Percentiles rank a stretch among this genome's conserved stretches.
These are phyloP conservation scores for Babesia bigemina DNA, from an alignment of 169 alveolate genomes.

Conservation along the genomic window DNA sequence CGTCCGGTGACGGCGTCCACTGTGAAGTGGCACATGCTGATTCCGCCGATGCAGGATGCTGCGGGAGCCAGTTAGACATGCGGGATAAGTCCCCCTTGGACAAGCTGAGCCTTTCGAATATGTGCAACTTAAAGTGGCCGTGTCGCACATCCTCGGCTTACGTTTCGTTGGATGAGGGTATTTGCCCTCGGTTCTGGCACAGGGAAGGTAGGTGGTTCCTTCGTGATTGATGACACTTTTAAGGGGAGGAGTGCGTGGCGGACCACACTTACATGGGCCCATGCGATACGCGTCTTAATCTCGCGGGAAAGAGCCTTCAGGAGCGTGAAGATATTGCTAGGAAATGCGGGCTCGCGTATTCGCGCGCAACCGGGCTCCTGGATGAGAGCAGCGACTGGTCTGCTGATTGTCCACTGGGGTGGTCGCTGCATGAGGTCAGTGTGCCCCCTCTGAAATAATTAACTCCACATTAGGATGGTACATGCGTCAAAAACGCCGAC, in stretches of 20 bases:
- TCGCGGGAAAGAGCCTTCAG: constrained; percentile 31
- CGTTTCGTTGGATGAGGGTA: constrained; percentile 22
- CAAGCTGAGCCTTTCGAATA: constrained; percentile 57
- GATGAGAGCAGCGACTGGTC: constrained; percentile 37
- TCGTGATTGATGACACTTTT: neutral
- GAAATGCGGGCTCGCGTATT: constrained; percentile 67
- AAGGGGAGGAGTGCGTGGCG: constrained; percentile 63
- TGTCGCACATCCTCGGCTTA: constrained; percentile 45
- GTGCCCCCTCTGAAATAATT: neutral
- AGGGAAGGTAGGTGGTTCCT: constrained; percentile 9
- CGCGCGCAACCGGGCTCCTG: constrained; percentile 21
- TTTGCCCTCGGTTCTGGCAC: constrained; percentile 68
- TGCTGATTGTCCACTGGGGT: constrained; percentile 62
- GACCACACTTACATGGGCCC: constrained; percentile 70
- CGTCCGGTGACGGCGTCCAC: constrained; percentile 51
- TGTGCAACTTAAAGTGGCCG: constrained; percentile 75
- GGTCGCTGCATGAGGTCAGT: constrained; percentile 30
- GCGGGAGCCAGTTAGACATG: constrained; percentile 69
- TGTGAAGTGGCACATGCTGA: constrained; percentile 63
- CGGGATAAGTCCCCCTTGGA: constrained; percentile 60
- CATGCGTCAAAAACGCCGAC: constrained; percentile 10
- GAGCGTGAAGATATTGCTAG: constrained; percentile 29
- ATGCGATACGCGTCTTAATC: constrained; percentile 45
- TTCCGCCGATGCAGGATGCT: constrained; percentile 53
- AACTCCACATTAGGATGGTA: constrained; percentile 9